phyloP scores from a whole-genome alignment of 1,284 basidiomycete species.

The Ustilago bromivora region DNA sequence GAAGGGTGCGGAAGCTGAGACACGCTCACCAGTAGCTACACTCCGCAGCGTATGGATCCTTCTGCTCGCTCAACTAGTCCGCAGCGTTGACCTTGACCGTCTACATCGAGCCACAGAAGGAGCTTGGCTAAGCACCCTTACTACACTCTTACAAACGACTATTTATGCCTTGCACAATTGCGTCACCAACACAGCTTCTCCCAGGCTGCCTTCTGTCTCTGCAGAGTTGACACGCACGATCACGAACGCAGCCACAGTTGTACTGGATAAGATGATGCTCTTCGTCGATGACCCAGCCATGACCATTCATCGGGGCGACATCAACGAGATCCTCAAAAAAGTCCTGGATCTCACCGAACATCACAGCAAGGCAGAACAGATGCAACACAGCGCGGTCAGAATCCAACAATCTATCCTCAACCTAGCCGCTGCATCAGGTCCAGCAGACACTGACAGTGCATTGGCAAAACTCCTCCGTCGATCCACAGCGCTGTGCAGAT shows the following conservation, averaged over 20 bases:
- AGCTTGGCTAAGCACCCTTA: slow-evolving; percentile 22
- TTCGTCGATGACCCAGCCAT: slow-evolving; percentile 11
- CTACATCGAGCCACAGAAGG: slow-evolving; percentile 39
- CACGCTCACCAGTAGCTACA: background rate
- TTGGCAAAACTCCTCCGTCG: slow-evolving; percentile 19
- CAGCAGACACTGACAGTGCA: background rate
- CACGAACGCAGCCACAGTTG: slow-evolving; percentile 16
- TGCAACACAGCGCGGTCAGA: background rate
- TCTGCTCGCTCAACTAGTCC: slow-evolving; percentile 16
- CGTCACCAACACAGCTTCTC: background rate
- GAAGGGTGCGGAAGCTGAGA: background rate
- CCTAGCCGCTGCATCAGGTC: background rate
- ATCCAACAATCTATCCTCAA: slow-evolving; percentile 18
- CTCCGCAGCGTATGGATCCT: slow-evolving; percentile 29
- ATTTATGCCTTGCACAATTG: slow-evolving; percentile 27
- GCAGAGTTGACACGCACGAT: slow-evolving; percentile 15
- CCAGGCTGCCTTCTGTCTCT: slow-evolving; percentile 6
- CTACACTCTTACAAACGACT: slow-evolving; percentile 20
- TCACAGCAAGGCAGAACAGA: background rate
- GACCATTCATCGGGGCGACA: background rate
- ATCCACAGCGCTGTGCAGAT: slow-evolving; percentile 19
- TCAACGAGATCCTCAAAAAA: slow-evolving; percentile 10
- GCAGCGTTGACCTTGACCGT: slow-evolving; percentile 32
- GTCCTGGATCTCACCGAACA: slow-evolving; percentile 11
- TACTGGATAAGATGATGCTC: slow-evolving; percentile 17